phyloP scores from a whole-genome alignment of 2,329 filamentous ascomycete species.

The Aspergillus aculeatinus region DNA sequence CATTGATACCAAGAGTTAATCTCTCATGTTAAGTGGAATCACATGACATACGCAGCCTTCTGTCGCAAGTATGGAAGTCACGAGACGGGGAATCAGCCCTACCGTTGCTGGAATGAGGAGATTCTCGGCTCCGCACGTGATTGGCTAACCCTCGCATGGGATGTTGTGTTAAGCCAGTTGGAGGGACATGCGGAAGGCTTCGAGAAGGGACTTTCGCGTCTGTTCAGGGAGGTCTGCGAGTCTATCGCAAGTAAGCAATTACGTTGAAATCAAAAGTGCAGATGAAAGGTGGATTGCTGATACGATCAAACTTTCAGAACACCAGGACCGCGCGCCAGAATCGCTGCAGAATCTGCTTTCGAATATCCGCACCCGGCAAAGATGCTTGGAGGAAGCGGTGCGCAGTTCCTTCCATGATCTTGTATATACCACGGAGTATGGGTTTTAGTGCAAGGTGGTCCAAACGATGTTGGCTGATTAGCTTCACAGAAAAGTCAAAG shows the following conservation, averaged over 20 bases:
- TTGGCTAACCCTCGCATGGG: background rate
- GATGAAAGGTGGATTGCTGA: background rate
- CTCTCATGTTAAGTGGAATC: slow-evolving; percentile 8
- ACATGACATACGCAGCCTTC: slow-evolving; percentile 16
- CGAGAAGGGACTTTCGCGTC: background rate
- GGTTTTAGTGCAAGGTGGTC: background rate
- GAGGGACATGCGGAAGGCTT: background rate
- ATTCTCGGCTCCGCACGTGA: slow-evolving; percentile 4
- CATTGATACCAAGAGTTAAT: no score
- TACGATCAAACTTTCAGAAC: background rate
- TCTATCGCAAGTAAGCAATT: background rate
- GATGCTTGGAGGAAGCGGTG: slow-evolving; percentile 6
- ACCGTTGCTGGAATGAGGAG: slow-evolving; percentile 20
- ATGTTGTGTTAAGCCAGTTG: background rate
- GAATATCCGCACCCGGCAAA: background rate
- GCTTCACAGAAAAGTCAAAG: slow-evolving; percentile 1
- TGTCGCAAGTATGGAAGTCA: slow-evolving; percentile 19
- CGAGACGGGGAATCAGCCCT: background rate
- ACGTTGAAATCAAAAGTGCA: no score
- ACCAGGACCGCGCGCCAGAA: slow-evolving; percentile 1
- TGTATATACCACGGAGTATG: slow-evolving; percentile 1
- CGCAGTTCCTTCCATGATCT: background rate
- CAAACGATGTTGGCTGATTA: background rate
- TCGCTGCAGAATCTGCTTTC: slow-evolving; percentile 1
- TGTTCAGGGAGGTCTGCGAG: background rate